Conservation (phyloP, 2,329 filamentous ascomycete species). For the Cadophora sp. region DNA sequence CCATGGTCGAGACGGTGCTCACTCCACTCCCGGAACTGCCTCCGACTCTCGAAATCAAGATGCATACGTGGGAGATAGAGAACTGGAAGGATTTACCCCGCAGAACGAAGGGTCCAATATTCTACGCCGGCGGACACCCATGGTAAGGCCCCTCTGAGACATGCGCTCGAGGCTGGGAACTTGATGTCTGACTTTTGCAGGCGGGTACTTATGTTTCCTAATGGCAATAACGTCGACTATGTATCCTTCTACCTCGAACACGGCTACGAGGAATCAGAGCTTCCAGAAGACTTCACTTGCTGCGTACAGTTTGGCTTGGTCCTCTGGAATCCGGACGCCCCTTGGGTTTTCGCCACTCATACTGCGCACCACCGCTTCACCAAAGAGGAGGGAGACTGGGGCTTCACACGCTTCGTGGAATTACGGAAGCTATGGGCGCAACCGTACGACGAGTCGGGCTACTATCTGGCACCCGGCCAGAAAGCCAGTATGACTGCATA, state of each 20-base stretch:
- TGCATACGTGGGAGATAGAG: constrained; percentile 87
- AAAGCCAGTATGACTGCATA: constrained; percentile 82
- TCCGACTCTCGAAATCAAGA: constrained; percentile 76
- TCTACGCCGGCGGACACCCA: constrained; percentile 84
- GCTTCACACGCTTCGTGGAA: constrained; percentile 96
- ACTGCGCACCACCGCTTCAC: constrained; percentile 95
- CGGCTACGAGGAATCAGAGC: constrained; percentile 66
- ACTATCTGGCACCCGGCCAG: constrained; percentile 80
- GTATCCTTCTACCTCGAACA: constrained; percentile 97
- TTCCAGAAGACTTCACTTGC: constrained; percentile 93
- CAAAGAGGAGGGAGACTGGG: constrained; percentile 96
- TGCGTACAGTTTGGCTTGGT: constrained; percentile 96
- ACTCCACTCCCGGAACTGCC: constrained; percentile 76
- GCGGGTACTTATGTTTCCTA: constrained; percentile 95
- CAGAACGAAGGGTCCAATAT: constrained; percentile 87
- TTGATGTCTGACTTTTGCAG: constrained; percentile 50
- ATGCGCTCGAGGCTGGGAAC: background rate
- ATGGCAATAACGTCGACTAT: constrained; percentile 91
- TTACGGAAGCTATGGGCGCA: constrained; percentile 83
- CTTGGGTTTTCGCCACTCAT: constrained; percentile 81
- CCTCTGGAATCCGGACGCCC: constrained; percentile 92
- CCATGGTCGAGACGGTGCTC: constrained; percentile 83
- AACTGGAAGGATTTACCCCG: constrained; percentile 79
- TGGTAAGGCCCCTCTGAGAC: constrained; percentile 65
- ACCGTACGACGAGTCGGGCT: constrained; percentile 71